Percentiles rank a stretch among this genome's conserved stretches.
Evolutionary conservation across 2,329 filamentous ascomycete genomes (phyloP).

Genomic region (Cryphonectria nitschkei): DNA sequence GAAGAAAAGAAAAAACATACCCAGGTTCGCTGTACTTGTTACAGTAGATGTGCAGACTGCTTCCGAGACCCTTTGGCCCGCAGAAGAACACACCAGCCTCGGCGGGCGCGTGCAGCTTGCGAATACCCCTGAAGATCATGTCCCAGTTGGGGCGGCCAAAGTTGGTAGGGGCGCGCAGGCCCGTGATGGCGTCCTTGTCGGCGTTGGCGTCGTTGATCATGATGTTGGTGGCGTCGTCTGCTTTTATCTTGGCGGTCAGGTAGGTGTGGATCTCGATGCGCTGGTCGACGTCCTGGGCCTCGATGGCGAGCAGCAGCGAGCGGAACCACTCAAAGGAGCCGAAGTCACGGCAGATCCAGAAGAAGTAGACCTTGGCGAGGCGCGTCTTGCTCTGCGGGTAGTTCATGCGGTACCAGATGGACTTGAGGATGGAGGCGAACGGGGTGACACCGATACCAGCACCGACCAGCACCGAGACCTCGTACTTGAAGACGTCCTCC

Average conservation of each 20-base stretch:
- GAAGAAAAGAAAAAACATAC: conserved; percentile 53
- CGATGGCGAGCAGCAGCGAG: conserved; percentile 80
- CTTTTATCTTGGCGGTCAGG: conserved; percentile 84
- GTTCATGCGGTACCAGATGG: conserved; percentile 93
- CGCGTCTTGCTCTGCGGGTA: conserved; percentile 80
- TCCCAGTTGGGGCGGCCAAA: conserved; percentile 90
- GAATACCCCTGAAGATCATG: conserved; percentile 82
- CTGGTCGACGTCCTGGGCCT: conserved; percentile 81
- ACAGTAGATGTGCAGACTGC: conserved; percentile 78
- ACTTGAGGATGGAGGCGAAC: conserved; percentile 85
- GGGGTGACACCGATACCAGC: conserved; percentile 87
- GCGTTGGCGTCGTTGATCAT: conserved; percentile 90
- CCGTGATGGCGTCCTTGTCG: conserved; percentile 83
- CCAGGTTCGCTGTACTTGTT: conserved; percentile 86
- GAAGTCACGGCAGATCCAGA: conserved; percentile 90
- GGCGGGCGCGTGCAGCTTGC: conserved; percentile 74
- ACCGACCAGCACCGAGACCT: conserved; percentile 77
- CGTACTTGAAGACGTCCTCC: conserved; percentile 89
- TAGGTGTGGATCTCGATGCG: conserved; percentile 90
- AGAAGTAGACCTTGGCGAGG: conserved; percentile 86
- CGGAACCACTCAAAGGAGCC: conserved; percentile 90
- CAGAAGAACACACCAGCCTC: conserved; percentile 85
- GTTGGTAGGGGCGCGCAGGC: conserved; percentile 79
- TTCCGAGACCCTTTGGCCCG: conserved; percentile 79
- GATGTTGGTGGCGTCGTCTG: conserved; percentile 85